A percentile compares a stretch with the other conserved stretches of the same genome.
phyloP scores from a whole-genome alignment of 495 filamentous ascomycete species.

The Lasiosphaeria miniovina region DNA sequence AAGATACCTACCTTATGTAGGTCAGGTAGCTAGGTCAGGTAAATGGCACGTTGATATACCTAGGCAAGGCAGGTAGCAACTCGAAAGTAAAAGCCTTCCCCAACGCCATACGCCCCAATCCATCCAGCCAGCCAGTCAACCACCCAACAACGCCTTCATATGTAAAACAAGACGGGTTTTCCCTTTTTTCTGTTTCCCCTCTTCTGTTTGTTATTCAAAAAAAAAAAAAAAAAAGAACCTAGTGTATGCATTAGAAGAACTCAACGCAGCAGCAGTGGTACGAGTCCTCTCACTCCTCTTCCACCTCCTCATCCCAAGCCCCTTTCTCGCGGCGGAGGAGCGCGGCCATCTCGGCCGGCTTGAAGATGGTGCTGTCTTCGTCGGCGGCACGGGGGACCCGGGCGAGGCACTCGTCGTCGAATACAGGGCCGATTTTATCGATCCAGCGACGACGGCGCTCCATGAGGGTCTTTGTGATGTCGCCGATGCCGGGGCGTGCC shows the following conservation, averaged over 20 bases:
- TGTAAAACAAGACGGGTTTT: too few relatives aligned
- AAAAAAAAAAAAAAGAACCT: too few relatives aligned
- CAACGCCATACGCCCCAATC: too few relatives aligned
- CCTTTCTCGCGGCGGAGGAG: constrained; percentile 68
- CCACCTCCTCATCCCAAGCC: constrained; percentile 68
- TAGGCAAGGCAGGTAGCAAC: too few relatives aligned
- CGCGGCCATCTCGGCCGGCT: constrained; percentile 47
- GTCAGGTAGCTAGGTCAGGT: not conserved
- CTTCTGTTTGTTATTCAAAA: too few relatives aligned
- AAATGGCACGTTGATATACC: not conserved
- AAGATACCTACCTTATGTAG: too few relatives aligned
- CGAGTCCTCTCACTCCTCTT: constrained; percentile 36
- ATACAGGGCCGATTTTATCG: constrained; percentile 80
- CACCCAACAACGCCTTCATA: too few relatives aligned
- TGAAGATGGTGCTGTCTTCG: constrained; percentile 59
- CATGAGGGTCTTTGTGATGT: constrained; percentile 86
- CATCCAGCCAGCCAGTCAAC: too few relatives aligned
- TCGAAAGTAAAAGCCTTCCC: too few relatives aligned
- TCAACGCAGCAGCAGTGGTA: not conserved
- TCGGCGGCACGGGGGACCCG: constrained; percentile 46
- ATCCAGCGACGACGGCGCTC: constrained; percentile 83
- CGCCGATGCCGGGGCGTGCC: constrained; percentile 81
- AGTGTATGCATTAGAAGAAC: too few relatives aligned
- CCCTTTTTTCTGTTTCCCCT: too few relatives aligned
- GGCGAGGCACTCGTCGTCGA: constrained; percentile 61